Evolutionary conservation across 2,329 filamentous ascomycete genomes (phyloP), one percentile per base, ranked within the genome.

Genomic region (Esteya vermicola): DNA sequence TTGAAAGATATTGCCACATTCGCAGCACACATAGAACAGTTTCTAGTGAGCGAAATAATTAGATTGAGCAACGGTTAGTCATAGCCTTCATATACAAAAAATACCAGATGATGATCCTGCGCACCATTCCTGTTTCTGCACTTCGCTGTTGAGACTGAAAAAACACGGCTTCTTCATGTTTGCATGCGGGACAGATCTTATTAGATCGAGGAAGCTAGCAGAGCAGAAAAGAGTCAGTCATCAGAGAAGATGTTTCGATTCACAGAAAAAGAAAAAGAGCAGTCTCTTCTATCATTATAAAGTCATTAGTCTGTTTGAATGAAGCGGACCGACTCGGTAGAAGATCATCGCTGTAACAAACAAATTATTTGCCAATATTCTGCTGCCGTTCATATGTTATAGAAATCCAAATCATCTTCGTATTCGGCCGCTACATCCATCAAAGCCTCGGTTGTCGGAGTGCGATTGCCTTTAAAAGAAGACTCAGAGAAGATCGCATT

Each of bases 101-200:
- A 25, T 1, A 7, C 19, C 20, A 13, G 27, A 35, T 32, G 4
- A 27, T 34, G 21, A 18, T n/a, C 5, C 20, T 3, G 30, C 82
- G 70, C 63, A 96, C 91, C 91, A 98, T 98, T 65, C 91, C 91
- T 33, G 91, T 98, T 61, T 96, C 88, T 36, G 85, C 85, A 51
- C 82, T 94, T 62, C 91, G 82, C 67, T 96, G 88, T 59, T 98
- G 91, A 46, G 88, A 95, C 66, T 98, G 91, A 68, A 98, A 98
- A 66, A 94, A 98, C 44, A 98, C 93, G 34, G 88, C 86, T 63
- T 96, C 88, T 51, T 78, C 76, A 59, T 91, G 82, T 49, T 74
- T 72, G 68, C 93, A 98, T 51, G 69, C 72, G 39, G 86, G 85
- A 64, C 91, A 98, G 45, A 72, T 72, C 63, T 83, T 85, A 58